A percentile compares a stretch with the other conserved stretches of the same genome.
These are phyloP conservation scores for Pseudonitzschia multiseries DNA, from an alignment of 108 stramenopile genomes.

Conservation along the genomic window DNA sequence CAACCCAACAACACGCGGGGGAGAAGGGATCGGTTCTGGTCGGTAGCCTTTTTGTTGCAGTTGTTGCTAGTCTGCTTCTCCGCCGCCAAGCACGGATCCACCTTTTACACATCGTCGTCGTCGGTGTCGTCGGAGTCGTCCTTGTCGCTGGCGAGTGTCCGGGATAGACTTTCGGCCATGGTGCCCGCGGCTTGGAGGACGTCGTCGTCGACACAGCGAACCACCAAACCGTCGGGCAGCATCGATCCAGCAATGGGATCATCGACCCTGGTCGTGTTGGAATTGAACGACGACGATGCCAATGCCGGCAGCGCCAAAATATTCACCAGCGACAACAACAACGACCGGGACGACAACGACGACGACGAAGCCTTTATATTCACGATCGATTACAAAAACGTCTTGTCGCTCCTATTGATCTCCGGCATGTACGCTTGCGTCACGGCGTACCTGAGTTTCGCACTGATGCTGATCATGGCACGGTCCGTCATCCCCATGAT, in stretches of 20 bases:
- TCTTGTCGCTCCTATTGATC: conserved; percentile 29
- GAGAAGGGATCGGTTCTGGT: conserved; percentile 20
- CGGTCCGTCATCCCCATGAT: conserved; percentile 47
- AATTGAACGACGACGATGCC: not conserved
- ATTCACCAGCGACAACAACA: not conserved
- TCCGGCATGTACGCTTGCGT: conserved; percentile 42
- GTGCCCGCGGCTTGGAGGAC: too few relatives aligned
- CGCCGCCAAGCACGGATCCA: conserved; percentile 16
- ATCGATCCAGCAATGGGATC: not conserved
- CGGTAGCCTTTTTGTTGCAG: conserved; percentile 16
- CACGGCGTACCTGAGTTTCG: conserved; percentile 35
- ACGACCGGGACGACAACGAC: not conserved
- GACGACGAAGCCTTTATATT: conserved; percentile 19
- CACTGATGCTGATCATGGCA: conserved; percentile 49
- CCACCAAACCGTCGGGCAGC: too few relatives aligned
- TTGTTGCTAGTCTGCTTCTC: conserved; percentile 4
- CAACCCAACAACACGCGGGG: not conserved
- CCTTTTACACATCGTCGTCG: not conserved
- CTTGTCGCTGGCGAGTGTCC: not conserved
- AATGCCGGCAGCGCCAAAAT: not conserved
- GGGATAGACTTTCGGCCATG: not conserved
- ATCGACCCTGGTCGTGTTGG: not conserved
- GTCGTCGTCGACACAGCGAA: too few relatives aligned
- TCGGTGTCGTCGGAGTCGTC: too few relatives aligned
- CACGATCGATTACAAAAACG: conserved; percentile 47